These are phyloP conservation scores for Rhizophagus prolifer DNA, from an alignment of 192 early-diverging fungal species.

Conservation along the genomic window DNA sequence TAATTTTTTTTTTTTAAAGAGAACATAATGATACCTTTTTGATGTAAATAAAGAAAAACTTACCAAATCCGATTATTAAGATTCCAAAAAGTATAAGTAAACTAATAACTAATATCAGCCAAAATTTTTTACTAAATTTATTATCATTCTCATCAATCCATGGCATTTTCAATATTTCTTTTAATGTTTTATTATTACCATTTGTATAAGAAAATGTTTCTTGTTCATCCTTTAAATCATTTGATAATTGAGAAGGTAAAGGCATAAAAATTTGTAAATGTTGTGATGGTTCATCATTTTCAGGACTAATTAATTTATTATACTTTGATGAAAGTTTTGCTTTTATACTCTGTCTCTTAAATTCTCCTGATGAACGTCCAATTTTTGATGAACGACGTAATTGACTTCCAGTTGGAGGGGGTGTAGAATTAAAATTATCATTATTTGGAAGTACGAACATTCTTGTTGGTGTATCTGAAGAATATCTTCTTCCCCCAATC, in stretches of 20 bases:
- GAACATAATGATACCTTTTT: too few species aligned
- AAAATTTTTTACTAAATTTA: background rate
- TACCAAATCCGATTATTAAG: background rate
- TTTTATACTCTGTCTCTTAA: background rate
- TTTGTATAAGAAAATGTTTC: background rate
- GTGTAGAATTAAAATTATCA: too few species aligned
- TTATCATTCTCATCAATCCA: background rate
- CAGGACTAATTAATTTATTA: background rate
- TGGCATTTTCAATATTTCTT: background rate
- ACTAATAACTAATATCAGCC: background rate
- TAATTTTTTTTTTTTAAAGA: background rate
- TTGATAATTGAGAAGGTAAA: background rate
- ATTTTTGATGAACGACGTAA: background rate
- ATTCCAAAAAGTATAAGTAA: background rate
- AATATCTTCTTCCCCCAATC: background rate
- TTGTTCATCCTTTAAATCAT: background rate
- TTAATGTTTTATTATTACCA: background rate
- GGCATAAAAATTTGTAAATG: background rate
- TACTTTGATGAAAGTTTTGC: background rate
- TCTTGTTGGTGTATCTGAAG: background rate
- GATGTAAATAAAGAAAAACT: background rate
- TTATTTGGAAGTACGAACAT: too few species aligned
- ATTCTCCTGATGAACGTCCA: background rate
- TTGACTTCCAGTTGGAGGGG: background rate
- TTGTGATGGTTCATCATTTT: background rate